Evolutionary conservation across 192 early-diverging fungal species (phyloP).

Genomic region (Coemansia sp.): DNA sequence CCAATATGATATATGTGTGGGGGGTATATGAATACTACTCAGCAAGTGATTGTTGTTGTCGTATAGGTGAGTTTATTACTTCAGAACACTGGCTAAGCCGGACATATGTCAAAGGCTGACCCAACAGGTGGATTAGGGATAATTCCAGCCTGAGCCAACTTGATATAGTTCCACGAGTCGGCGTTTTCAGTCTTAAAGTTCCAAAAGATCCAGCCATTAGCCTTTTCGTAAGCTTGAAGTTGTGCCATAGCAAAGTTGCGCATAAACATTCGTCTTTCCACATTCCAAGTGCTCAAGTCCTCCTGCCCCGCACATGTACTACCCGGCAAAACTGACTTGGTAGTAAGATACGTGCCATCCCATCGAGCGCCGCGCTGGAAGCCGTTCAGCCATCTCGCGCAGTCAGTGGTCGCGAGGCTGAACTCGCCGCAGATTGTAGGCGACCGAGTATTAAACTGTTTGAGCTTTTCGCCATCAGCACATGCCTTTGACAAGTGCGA

Average conservation of each 20-base stretch:
- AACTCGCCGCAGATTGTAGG: constrained; percentile 73
- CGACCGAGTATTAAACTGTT: constrained; percentile 31
- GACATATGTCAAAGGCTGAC: constrained; percentile 22
- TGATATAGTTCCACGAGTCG: constrained; percentile 60
- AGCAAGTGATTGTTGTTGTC: not conserved
- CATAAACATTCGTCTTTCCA: constrained; percentile 56
- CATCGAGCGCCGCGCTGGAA: constrained; percentile 62
- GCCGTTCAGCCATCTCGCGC: constrained; percentile 72
- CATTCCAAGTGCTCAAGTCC: constrained; percentile 38
- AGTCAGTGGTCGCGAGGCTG: constrained; percentile 72
- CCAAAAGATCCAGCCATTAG: constrained; percentile 63
- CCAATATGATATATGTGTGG: not conserved
- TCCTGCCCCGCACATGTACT: constrained; percentile 33
- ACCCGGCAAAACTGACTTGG: constrained; percentile 6
- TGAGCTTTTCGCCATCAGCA: constrained; percentile 35
- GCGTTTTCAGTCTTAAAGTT: constrained; percentile 60
- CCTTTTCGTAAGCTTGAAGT: constrained; percentile 64
- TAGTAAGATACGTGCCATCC: constrained; percentile 61
- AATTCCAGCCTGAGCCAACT: constrained; percentile 39
- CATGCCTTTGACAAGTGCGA: constrained; percentile 42
- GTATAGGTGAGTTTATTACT: not conserved
- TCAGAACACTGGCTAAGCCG: not conserved
- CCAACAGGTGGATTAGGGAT: constrained; percentile 50
- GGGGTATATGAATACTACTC: not conserved
- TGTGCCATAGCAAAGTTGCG: constrained; percentile 61